Conservation (phyloP, 257 asterid species). For the Ajuga chamaepitys region DNA sequence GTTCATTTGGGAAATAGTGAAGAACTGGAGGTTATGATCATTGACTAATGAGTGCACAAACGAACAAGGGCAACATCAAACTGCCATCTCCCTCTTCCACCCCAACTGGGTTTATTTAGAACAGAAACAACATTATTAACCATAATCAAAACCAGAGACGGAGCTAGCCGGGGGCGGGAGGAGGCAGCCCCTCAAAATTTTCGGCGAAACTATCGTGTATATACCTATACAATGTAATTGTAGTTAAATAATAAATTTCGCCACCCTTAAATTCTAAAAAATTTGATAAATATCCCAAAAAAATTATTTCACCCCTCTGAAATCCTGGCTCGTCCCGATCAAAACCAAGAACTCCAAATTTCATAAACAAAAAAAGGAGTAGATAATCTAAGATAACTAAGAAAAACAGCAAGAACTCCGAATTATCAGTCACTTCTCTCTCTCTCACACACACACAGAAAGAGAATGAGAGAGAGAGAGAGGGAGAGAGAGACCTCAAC, state of each 20-base stretch:
- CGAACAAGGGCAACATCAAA: background rate
- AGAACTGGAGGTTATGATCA: background rate
- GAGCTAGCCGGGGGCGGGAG: no score
- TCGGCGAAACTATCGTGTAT: no score
- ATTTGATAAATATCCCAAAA: no score
- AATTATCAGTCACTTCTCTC: background rate
- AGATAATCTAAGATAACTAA: background rate
- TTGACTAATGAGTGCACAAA: background rate
- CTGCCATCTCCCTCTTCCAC: background rate
- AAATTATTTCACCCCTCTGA: no score
- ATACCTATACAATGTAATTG: no score
- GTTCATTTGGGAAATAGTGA: background rate
- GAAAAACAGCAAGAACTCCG: background rate
- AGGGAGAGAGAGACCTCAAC: conserved; percentile 54
- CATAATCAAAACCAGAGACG: background rate
- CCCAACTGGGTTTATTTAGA: background rate
- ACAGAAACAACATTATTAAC: background rate
- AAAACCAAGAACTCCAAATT: no score
- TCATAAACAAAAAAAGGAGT: background rate
- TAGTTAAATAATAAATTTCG: no score
- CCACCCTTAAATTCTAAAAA: no score
- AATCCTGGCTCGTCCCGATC: no score
- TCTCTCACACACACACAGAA: background rate
- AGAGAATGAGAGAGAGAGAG: background rate
- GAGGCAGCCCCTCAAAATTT: no score